Evolutionary conservation across 768 basidiomycete genomes (phyloP).

Genomic region (Leccinum variicolor): DNA sequence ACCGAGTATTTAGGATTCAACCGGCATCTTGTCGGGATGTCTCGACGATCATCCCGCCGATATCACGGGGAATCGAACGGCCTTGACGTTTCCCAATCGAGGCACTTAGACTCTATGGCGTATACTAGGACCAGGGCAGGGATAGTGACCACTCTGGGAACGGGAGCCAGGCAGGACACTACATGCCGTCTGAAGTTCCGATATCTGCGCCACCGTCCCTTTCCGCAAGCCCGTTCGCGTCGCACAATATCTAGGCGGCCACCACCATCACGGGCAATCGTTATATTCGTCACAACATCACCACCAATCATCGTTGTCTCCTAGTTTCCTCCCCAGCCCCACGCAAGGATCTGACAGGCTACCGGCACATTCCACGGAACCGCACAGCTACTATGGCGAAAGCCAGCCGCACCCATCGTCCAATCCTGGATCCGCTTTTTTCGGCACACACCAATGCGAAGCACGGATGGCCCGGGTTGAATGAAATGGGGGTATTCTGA

Average conservation of each 20-base stretch:
- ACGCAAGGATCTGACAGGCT: constrained; percentile 29
- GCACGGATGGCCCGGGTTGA: neutral
- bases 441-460: constrained; percentile 27
- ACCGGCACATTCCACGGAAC: constrained; percentile 23
- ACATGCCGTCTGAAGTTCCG: constrained; percentile 39
- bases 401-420: constrained; percentile 25
- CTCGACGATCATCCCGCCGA: constrained; percentile 31
- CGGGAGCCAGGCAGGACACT: constrained; percentile 17
- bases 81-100: constrained; percentile 30
- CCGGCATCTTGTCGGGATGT: constrained; percentile 47
- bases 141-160: constrained; percentile 43
- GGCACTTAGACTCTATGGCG: constrained; percentile 38
- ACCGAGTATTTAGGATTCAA: constrained; percentile 41
- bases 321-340: constrained; percentile 29
- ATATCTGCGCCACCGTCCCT: constrained; percentile 53
- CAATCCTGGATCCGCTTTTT: constrained; percentile 24
- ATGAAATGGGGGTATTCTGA: constrained; percentile 19
- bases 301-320: constrained; percentile 27
- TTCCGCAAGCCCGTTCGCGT: constrained; percentile 35
- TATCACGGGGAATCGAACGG: constrained; percentile 22
- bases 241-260: constrained; percentile 24
- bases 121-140: constrained; percentile 38
- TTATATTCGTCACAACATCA: constrained; percentile 31
- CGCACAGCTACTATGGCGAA: constrained; percentile 31
- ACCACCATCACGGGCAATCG: constrained; percentile 28